Percentiles rank a stretch among this genome's conserved stretches.
phyloP scores from a whole-genome alignment of 768 basidiomycete species.

The Harrya chromipes region DNA sequence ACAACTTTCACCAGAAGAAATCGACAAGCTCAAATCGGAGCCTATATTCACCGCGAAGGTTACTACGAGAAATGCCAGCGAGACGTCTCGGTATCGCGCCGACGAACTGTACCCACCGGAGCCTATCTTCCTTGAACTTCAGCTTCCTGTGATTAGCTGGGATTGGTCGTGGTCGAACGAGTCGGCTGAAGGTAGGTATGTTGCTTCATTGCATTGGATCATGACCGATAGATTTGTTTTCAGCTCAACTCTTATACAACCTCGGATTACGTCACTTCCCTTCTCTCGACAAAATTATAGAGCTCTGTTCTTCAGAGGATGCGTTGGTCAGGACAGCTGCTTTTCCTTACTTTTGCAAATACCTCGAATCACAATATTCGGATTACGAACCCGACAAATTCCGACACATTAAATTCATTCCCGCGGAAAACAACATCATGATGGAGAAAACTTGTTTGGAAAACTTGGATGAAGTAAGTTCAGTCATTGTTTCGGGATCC shows the following conservation, averaged over 20 bases:
- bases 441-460: conserved; percentile 47
- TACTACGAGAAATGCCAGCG: conserved; percentile 14
- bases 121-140: conserved; percentile 63
- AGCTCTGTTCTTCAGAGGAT: conserved; percentile 59
- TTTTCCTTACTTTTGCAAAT: conserved; percentile 75
- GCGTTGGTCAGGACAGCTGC: conserved; percentile 49
- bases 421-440: conserved; percentile 52
- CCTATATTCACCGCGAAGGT: conserved; percentile 67
- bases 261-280: conserved; percentile 67
- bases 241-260: conserved; percentile 75
- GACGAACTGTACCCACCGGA: conserved; percentile 80
- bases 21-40: conserved; percentile 51
- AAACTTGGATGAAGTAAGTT: conserved; percentile 56
- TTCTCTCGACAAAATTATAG: conserved; percentile 59
- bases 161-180: conserved; percentile 65
- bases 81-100: conserved; percentile 52
- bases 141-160: conserved; percentile 85
- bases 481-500: background rate
- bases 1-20: conserved; percentile 51
- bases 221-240: background rate
- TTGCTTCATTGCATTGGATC: background rate
- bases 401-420: conserved; percentile 67
- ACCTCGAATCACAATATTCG: conserved; percentile 56
- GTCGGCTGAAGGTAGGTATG: conserved; percentile 73
- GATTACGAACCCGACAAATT: conserved; percentile 53